A percentile compares a stretch with the other conserved stretches of the same genome.
Conservation (phyloP, 2,329 filamentous ascomycete species). For the Trichoderma cornu-damae region DNA sequence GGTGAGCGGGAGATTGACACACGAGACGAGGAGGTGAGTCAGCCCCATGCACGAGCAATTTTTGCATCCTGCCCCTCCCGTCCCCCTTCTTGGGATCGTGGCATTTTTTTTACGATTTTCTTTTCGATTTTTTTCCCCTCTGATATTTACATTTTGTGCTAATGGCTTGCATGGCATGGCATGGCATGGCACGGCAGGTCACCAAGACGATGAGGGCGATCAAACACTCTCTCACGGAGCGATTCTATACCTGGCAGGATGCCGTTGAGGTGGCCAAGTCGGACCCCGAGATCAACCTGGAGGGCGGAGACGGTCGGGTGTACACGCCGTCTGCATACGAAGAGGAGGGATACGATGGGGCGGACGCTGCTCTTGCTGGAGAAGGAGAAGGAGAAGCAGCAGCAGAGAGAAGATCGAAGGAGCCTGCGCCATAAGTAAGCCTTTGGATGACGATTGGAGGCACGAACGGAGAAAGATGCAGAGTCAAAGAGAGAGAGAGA, state of each 20-base stretch:
- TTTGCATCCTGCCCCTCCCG: too few species aligned
- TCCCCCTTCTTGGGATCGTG: background rate
- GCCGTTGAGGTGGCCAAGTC: constrained; percentile 59
- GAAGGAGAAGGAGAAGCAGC: constrained; percentile 14
- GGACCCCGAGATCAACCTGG: constrained; percentile 62
- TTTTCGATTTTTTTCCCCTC: background rate
- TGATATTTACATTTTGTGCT: background rate
- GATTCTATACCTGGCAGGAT: constrained; percentile 83
- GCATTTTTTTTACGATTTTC: background rate
- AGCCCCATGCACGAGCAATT: too few species aligned
- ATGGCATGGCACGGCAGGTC: constrained; percentile 60
- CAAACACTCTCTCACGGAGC: constrained; percentile 78
- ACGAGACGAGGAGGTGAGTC: constrained; percentile 62
- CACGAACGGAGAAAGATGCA: background rate
- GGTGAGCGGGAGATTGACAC: constrained; percentile 62
- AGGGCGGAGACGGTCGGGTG: constrained; percentile 41
- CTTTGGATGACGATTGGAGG: too few species aligned
- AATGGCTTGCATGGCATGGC: constrained; percentile 2
- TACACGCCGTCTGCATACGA: constrained; percentile 45
- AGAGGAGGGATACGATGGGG: constrained; percentile 31
- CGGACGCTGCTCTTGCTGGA: constrained; percentile 9
- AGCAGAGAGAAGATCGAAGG: background rate
- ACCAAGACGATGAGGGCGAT: constrained; percentile 73
- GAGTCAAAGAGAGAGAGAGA: background rate
- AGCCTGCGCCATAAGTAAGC: background rate